Evolutionary conservation across 1,284 basidiomycete species (phyloP), one percentile per base, ranked within the genome.

Genomic region (Naganishia cerealis): DNA sequence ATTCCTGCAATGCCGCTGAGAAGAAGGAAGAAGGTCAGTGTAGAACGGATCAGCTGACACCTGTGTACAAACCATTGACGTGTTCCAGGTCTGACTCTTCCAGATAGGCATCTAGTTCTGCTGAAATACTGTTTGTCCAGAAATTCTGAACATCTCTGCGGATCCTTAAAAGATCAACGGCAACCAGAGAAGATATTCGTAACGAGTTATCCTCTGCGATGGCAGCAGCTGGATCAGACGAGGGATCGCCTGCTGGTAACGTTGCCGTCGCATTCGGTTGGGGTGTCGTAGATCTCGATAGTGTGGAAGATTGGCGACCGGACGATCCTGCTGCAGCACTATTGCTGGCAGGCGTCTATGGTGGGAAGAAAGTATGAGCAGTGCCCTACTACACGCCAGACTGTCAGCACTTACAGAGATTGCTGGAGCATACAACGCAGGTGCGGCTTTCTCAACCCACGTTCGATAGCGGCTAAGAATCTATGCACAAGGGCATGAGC

Each of bases 381-480:
- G 8, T 4, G 3, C 18, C 7, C 15, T 33, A 10, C 15, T 26
- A 26, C 18, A 15, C n/a, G 9, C 50, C 21, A 46, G 1, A 24
- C 18, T 21, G 16, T 18, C 18, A 15, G 2, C 7, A 50, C 57
- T 50, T 42, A 62, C 69, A 50, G 43, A 33, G 21, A 26, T n/a
- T 4, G 15, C 16, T 9, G 54, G 13, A 16, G 61, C 57, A 26
- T 68, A 71, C 12, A 71, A 29, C 2, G 66, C 67, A 8, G 70
- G 70, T 21, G 57, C 67, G 21, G 62, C 21, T 16, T 65, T 81
- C 67, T 87, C 85, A 16, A 94, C 77, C 88, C 91, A 94, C 39
- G 84, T 85, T 67, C 82, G 85, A 76, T 91, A 94, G 67, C 92
- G 85, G 74, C 87, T 88, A 52, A 93, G 74, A 59, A 94, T 86